These are phyloP conservation scores for Harringtonia aguacate DNA, from an alignment of 2,329 filamentous ascomycete genomes.

Conservation along the genomic window DNA sequence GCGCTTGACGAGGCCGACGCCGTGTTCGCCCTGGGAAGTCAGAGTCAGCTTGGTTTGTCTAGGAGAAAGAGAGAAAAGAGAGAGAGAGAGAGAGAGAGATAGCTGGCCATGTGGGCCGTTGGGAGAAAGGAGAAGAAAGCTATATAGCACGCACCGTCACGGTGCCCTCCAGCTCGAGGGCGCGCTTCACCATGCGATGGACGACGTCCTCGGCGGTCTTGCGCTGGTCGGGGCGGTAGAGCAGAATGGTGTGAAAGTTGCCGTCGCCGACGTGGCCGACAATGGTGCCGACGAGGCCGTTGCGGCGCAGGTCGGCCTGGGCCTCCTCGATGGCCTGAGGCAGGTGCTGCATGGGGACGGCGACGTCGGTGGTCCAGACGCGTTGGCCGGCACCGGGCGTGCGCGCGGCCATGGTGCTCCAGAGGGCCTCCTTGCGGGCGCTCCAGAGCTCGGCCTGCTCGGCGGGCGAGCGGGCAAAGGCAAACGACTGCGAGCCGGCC, in stretches of 20 bases:
- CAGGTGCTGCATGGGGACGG: conserved; percentile 66
- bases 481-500: conserved; percentile 57
- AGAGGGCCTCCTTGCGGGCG: conserved; percentile 73
- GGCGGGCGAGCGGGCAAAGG: conserved; percentile 57
- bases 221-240: conserved; percentile 57
- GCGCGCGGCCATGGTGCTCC: conserved; percentile 63
- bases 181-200: conserved; percentile 76
- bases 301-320: conserved; percentile 55
- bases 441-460: conserved; percentile 75
- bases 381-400: conserved; percentile 55
- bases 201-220: conserved; percentile 59
- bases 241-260: conserved; percentile 52
- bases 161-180: conserved; percentile 75
- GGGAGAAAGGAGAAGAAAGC: too few species aligned
- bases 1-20: conserved; percentile 73
- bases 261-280: conserved; percentile 64
- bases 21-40: conserved; percentile 57
- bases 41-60: not conserved
- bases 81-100: too few species aligned
- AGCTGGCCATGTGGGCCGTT: too few species aligned
- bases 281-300: conserved; percentile 62
- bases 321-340: conserved; percentile 71
- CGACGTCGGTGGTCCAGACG: conserved; percentile 81
- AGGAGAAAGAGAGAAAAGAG: too few species aligned
- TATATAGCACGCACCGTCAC: conserved; percentile 50